Conservation (phyloP, 2,329 filamentous ascomycete species). For the Parafenestella ontariensis region DNA sequence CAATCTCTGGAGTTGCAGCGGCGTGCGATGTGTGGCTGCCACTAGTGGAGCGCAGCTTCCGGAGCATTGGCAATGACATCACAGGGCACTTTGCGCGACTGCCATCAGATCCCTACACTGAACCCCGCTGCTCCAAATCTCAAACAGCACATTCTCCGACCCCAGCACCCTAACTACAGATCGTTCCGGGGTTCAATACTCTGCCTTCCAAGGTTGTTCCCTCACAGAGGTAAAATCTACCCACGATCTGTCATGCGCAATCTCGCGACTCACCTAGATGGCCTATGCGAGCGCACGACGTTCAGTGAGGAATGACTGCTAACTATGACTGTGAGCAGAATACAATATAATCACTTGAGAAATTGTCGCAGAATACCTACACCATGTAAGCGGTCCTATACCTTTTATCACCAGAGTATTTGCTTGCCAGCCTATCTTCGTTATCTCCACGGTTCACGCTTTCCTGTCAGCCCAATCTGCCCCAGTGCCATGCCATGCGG, state of each 20-base stretch:
- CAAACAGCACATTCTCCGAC: conserved; percentile 24
- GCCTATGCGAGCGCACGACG: conserved; percentile 18
- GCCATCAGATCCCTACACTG: conserved; percentile 12
- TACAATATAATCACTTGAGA: conserved; percentile 23
- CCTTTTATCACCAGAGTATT: conserved; percentile 2
- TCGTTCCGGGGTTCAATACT: conserved; percentile 14
- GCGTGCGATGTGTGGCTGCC: conserved; percentile 4
- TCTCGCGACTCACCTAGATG: conserved; percentile 10
- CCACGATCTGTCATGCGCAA: conserved; percentile 2
- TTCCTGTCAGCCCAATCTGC: background rate
- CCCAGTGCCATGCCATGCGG: too few species aligned
- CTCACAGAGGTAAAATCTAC: conserved; percentile 14
- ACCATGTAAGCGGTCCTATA: conserved; percentile 47
- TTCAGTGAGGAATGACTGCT: conserved; percentile 20
- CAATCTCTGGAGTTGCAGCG: background rate
- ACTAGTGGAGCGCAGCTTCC: conserved; percentile 19
- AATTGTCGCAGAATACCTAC: conserved; percentile 9
- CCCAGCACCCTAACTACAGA: conserved; percentile 20
- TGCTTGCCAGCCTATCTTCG: background rate
- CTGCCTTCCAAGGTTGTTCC: conserved; percentile 1
- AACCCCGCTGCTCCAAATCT: conserved; percentile 20
- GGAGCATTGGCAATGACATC: conserved; percentile 27
- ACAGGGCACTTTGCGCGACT: conserved; percentile 22
- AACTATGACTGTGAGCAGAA: conserved; percentile 29
- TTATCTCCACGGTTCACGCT: background rate